Base-by-base conservation (phyloP, 306 rosid species). In the Cucurbita argyrosperma region DNA sequence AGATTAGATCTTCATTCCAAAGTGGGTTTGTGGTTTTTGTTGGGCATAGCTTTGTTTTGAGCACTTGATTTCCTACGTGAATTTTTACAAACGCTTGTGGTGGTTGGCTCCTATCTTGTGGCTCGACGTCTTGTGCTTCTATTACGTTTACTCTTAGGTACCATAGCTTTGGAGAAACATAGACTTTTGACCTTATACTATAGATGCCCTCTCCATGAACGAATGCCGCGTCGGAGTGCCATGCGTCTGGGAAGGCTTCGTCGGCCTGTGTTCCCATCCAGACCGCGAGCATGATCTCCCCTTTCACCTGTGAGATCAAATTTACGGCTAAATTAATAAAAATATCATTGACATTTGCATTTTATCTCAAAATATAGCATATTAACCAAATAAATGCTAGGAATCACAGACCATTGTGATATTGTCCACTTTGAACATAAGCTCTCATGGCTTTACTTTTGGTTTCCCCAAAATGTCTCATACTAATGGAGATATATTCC, bases 261-360 rank as follows among this genome's bases (percentile, higher is more conserved):
- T 91, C 96, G 6, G 87, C 96, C 57, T 91, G 96, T 62, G 96
- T 91, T 30, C 97, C 96, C 87, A 91, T 89, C 97, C 97, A 91
- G 52, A 89, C 90, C 10, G 97, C 97, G 21, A 91, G 82, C 97
- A 91, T 91, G 8, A 91, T 74, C 73, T 84, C 88, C 40, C 97
- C 97, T 56, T 75, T 87, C 52, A 81, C 66, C 66, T 60, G 19
- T 5, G 6, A 0, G 5, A 59, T 59, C 13, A 59, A 30, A 30
- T 59, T 59, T 13, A 59, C 12, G 35, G 35, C 35, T 30, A 30
- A 30, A 30, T 30, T 30, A 30, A 30, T 30, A 30, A 30, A 30
- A 30, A 30, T 30, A 30, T 30, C 35, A 2, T 30, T 30, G 4
- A 30, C 35, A 4, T 30, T 30, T 30, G 35, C 35, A 30, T 30